These are phyloP conservation scores for Xylariaceae sp. DNA, from an alignment of 2,329 filamentous ascomycete species.

Conservation along the genomic window DNA sequence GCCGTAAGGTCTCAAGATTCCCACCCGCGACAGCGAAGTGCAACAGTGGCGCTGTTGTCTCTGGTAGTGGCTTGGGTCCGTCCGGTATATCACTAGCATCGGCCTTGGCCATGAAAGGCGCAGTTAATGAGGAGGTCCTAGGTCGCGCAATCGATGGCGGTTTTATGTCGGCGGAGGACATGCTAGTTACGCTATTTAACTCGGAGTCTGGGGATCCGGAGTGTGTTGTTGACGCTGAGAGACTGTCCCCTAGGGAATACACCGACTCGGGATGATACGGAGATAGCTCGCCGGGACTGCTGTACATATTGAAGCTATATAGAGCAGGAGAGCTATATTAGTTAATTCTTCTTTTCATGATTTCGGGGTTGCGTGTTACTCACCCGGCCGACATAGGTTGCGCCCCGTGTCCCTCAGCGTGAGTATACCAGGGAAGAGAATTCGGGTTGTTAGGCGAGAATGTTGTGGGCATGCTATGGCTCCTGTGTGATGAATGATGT, in stretches of 20 bases:
- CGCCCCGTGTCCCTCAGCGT: constrained; percentile 25
- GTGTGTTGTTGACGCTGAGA: constrained; percentile 27
- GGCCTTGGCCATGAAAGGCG: constrained; percentile 16
- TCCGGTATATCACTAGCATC: constrained; percentile 7
- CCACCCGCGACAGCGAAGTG: constrained; percentile 34
- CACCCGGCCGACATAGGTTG: constrained; percentile 28
- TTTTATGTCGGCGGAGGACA: constrained; percentile 27
- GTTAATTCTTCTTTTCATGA: neutral
- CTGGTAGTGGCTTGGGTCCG: constrained; percentile 26
- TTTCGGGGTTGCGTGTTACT: constrained; percentile 1
- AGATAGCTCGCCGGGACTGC: constrained; percentile 27
- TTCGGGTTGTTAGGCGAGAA: constrained; percentile 28
- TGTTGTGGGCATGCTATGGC: constrained; percentile 31
- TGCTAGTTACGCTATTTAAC: constrained; percentile 26
- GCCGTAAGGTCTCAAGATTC: constrained; percentile 30
- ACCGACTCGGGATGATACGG: constrained; percentile 29
- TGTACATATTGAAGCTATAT: constrained; percentile 28
- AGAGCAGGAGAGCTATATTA: constrained; percentile 3
- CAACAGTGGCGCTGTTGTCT: constrained; percentile 32
- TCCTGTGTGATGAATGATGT: constrained; percentile 23
- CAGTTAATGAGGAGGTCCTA: constrained; percentile 26
- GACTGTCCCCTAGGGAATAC: constrained; percentile 28
- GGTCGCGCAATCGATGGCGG: constrained; percentile 20
- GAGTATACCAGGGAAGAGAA: constrained; percentile 28
- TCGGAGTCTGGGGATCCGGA: constrained; percentile 29